Conservation (phyloP, 208 protist genomes). For the Leishmania tropica region DNA sequence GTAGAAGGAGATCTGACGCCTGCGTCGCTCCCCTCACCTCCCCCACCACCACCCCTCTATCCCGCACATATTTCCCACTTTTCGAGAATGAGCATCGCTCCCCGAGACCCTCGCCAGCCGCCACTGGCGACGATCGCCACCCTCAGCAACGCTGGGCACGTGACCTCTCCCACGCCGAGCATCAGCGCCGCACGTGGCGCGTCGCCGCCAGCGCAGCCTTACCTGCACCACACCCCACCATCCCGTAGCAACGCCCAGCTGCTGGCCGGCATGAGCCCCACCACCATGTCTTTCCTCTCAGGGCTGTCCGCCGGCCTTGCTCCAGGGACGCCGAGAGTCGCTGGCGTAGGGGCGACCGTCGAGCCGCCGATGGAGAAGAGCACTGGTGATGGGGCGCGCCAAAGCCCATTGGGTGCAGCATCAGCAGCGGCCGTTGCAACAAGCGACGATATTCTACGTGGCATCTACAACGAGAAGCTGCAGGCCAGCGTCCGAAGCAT, state of each 20-base stretch:
- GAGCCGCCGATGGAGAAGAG: not conserved
- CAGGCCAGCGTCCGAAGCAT: slow-evolving; percentile 62
- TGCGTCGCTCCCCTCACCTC: not conserved
- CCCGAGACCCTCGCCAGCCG: not conserved
- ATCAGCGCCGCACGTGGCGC: not conserved
- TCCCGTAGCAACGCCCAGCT: slow-evolving; percentile 15
- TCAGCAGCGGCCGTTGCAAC: slow-evolving; percentile 8
- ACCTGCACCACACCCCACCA: not conserved
- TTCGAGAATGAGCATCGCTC: not conserved
- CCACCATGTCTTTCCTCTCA: not conserved
- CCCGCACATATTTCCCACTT: not conserved
- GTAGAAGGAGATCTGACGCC: not conserved
- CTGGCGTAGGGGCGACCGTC: not conserved
- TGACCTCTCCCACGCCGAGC: not conserved
- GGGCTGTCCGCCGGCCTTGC: not conserved
- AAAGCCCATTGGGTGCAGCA: not conserved
- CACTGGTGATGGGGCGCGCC: not conserved
- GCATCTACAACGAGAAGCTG: slow-evolving; percentile 78
- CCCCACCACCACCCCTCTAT: too few relatives aligned
- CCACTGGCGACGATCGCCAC: not conserved
- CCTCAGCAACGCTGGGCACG: not conserved
- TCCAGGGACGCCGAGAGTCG: not conserved
- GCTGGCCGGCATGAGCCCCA: slow-evolving; percentile 14
- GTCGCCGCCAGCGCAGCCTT: slow-evolving; percentile 1
- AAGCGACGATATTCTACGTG: slow-evolving; percentile 39